Base-by-base conservation (phyloP, 2,329 filamentous ascomycete species). In the Xylaria multiplex region DNA sequence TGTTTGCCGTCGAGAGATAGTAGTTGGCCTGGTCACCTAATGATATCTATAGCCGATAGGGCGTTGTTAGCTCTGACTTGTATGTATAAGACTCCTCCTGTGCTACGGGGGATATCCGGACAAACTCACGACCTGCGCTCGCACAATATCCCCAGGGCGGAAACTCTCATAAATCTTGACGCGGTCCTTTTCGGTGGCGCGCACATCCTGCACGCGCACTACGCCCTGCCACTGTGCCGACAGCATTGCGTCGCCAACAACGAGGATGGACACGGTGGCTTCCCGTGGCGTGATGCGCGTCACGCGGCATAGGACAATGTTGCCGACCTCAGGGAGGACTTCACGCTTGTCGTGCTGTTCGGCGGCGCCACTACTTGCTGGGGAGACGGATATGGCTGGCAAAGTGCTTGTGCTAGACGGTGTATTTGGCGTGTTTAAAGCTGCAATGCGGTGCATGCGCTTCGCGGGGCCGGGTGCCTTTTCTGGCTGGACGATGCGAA, bases 11-110 rank as follows among this genome's bases (percentile, higher is more conserved):
- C 30, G 90, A 92, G n/a, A 97, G 85, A 78, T 97, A 99, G 78
- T 98, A 99, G 74, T 93, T 97, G 57, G 91, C 89, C 81, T 98
- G 94, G 77, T 99, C 96, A 43, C 96, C 96, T 14, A 98, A 81
- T 7, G 92, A 96, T 65, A 97, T 96, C 89, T 91, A 65, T 13
- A 42, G 19, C 40, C 24, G 9, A 35, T 4, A 43, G 2, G 2
- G 35, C 32, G 60, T 57, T 14, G 58, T 69, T 30, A 67, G 58
- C 55, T 61, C 22, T 11, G 11, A n/a, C n/a, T 19, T 13, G 30
- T 16, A 40, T 13, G 30, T 16, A 40, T 3, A 19, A n/a, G 7
- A 48, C 57, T 52, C 16, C 3, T 52, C 35, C 19, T 3, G 2
- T 32, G 11, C n/a, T 16, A 22, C 3, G 6, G n/a, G 3, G 3